Percentiles rank a stretch among this genome's conserved stretches.
These are phyloP conservation scores for Galerina marginata DNA, from an alignment of 768 basidiomycete genomes.

Conservation along the genomic window DNA sequence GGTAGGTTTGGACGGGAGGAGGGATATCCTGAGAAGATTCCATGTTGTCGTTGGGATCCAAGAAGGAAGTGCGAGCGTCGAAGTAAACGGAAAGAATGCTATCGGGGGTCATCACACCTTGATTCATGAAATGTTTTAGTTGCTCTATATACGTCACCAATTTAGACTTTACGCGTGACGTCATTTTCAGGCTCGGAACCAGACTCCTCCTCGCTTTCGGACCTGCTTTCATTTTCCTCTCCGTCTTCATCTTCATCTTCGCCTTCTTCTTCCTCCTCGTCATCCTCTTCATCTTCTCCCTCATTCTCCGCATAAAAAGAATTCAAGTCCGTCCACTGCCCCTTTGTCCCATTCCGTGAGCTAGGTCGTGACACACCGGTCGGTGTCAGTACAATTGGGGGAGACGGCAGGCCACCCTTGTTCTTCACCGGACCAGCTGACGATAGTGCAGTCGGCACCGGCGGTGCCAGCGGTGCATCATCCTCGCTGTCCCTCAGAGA, in stretches of 20 bases:
- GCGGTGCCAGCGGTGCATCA: conserved; percentile 44
- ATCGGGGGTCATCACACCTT: conserved; percentile 3
- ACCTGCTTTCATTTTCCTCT: conserved; percentile 19
- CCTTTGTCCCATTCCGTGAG: conserved; percentile 44
- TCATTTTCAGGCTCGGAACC: conserved; percentile 25
- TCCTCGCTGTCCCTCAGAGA: conserved; percentile 73
- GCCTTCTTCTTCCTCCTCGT: conserved; percentile 36
- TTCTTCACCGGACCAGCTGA: conserved; percentile 31
- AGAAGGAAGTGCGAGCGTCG: conserved; percentile 17
- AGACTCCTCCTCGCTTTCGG: conserved; percentile 12
- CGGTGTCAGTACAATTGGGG: conserved; percentile 66
- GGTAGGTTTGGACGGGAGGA: conserved; percentile 6
- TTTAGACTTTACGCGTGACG: conserved; percentile 11
- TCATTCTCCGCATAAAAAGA: conserved; percentile 71
- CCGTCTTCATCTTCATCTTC: conserved; percentile 26
- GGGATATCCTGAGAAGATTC: conserved; percentile 23
- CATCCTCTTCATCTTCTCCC: conserved; percentile 33
- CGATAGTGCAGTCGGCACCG: conserved; percentile 45
- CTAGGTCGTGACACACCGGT: conserved; percentile 50
- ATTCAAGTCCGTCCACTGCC: conserved; percentile 67
- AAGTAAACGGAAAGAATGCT: conserved; percentile 20
- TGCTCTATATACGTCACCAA: neutral
- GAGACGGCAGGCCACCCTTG: conserved; percentile 31
- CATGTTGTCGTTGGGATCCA: conserved; percentile 4
- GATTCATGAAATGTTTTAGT: conserved; percentile 3